Evolutionary conservation across 768 basidiomycete species (phyloP).

Genomic region (Lactarius psammicola): DNA sequence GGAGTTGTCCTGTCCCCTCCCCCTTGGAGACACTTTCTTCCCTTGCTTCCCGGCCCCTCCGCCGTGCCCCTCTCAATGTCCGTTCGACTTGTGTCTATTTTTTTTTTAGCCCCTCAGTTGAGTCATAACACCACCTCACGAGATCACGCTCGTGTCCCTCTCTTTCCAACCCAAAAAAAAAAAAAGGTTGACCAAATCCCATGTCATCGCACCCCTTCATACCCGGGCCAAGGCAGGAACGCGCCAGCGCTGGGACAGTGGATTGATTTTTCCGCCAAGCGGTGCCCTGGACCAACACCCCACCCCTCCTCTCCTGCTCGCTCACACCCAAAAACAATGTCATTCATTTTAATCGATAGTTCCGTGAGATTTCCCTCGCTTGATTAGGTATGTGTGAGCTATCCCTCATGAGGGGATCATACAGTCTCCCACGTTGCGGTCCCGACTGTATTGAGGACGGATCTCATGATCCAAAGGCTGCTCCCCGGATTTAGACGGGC

Average conservation of each 20-base stretch:
- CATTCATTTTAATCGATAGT: not conserved
- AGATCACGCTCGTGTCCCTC: not conserved
- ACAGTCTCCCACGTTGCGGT: constrained; percentile 5
- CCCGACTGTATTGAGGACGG: not conserved
- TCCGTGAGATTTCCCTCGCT: not conserved
- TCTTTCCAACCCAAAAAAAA: not conserved
- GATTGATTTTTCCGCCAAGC: not conserved
- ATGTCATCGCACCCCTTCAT: not conserved
- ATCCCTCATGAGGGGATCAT: not conserved
- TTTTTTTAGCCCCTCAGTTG: not conserved
- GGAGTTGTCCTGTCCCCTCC: not conserved
- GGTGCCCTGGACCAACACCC: not conserved
- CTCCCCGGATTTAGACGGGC: constrained; percentile 20
- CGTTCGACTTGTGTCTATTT: not conserved
- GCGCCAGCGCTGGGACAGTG: constrained; percentile 12
- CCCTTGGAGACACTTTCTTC: not conserved
- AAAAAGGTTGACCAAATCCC: not conserved
- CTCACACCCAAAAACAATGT: not conserved
- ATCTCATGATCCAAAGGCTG: not conserved
- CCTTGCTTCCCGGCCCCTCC: not conserved
- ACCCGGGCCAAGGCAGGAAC: constrained; percentile 7
- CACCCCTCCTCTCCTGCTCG: not conserved
- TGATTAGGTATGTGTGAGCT: not conserved
- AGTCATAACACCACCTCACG: constrained; percentile 13
- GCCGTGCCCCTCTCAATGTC: not conserved